phyloP scores from a whole-genome alignment of 2,329 filamentous ascomycete genomes.

The Venturia effusa region DNA sequence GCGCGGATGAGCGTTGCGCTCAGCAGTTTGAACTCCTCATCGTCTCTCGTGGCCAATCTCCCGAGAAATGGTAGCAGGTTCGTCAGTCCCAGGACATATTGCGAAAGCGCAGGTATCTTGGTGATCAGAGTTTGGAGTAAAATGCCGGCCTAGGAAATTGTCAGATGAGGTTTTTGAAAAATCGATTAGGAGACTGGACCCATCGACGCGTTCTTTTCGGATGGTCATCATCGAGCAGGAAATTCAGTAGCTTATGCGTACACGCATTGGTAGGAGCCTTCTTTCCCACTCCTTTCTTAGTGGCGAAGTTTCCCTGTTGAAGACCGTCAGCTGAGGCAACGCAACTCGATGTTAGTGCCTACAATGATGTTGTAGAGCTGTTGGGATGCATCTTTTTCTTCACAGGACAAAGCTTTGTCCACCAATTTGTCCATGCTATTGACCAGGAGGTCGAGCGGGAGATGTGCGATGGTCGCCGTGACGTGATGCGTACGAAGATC shows the following conservation, averaged over 20 bases:
- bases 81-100: constrained; percentile 1
- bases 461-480: not conserved
- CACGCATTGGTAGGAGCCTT: not conserved
- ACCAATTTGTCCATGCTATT: constrained; percentile 4
- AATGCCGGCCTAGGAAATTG: not conserved
- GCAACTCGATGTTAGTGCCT: not conserved
- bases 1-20: constrained; percentile 3
- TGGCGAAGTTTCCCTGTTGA: not conserved
- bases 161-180: not conserved
- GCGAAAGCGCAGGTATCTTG: not conserved
- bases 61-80: not conserved
- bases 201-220: constrained; percentile 5
- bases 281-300: not conserved
- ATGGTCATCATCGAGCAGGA: not conserved
- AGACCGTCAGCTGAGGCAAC: not conserved
- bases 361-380: constrained; percentile 4
- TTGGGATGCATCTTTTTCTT: not conserved
- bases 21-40: constrained; percentile 2
- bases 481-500: not conserved
- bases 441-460: not conserved
- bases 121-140: not conserved
- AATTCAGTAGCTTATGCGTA: not conserved
- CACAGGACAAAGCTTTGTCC: not conserved
- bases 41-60: not conserved
- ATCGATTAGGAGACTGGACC: not conserved